Evolutionary conservation across 345 rosid genomes (phyloP), one percentile per base, ranked within the genome.

Genomic region (Eutrema yunnanense): DNA sequence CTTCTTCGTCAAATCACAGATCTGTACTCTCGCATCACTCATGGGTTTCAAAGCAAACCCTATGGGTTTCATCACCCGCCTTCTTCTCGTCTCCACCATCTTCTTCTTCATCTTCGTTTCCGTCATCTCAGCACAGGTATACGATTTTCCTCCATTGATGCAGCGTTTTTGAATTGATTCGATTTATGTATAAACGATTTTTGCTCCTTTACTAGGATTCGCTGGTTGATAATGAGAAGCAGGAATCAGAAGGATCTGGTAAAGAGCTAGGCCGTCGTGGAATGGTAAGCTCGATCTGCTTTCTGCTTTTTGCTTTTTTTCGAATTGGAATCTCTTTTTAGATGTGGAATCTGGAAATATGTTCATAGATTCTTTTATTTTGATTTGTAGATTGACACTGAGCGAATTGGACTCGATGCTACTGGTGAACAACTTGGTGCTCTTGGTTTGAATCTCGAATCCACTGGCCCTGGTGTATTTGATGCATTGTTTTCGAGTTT

Each of bases 401-500:
- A 76, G 49, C 69, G 72, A 13, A 58, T 81, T 58, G 90, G 84
- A 50, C 53, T 61, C 48, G 79, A 77, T 58, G 74, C 78, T 77
- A 78, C 66, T 47, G 82, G 72, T 22, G 78, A 69, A 12, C 77
- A 83, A 55, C 70, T 79, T 14, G 66, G 63, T 73, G 70, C 78
- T 16, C 62, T 81, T 55, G 84, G 77, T 72, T 56, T 86, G 62
- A 74, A 74, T 42, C 72, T 86, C 14, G 95, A 86, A 34, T 61
- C 86, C 10, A 64, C 85, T 56, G 99, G 92, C 34, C 98, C 87
- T 52, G 92, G 98, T 47, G 75, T 92, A 52, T 86, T 96, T 47
- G 99, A 96, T 84, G 99, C 97, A 1, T 88, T 96, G 81, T 46
- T 92, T 61, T 82, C 99, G 2, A 92, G 99, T 81, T 89, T 88